Base-by-base conservation (phyloP, 306 rosid species). In the Trifolium subterraneum region DNA sequence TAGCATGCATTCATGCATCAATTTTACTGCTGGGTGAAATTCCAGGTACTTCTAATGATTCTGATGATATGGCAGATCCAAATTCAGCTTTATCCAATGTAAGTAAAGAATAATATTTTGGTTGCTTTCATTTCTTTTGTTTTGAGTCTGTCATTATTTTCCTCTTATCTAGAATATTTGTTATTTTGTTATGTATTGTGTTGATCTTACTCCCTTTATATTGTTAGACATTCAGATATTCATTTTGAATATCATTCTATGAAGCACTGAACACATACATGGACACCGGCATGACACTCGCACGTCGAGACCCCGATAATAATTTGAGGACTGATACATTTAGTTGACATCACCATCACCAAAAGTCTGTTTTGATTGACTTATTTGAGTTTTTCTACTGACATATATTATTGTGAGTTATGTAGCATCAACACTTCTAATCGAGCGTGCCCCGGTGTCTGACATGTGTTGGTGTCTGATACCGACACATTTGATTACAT, bases 71-170 rank as follows among this genome's bases (percentile, higher is more conserved):
- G 73, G n/a, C 8, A 13, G 74, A n/a, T 31, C 74, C 81, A 13
- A 6, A 14, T 65, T 41, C 68, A 29, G 33, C 33, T 15, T 51
- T 72, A 42, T 68, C 77, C 38, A 56, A 18, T 55, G 93, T 90
- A 78, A 83, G 90, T 84, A 58, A 62, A 36, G 8, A 6, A 44
- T 5, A 70, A 39, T 70, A 12, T 69, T 25, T 70, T 61, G 1
- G 61, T 10, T 61, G 5, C 47, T 48, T 73, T 72, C 71, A 10
- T n/a, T 63, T 11, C 25, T 12, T 52, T 73, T 12, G 11, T 33
- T 3, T 18, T 51, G 11, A n/a, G 22, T 7, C 11, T 0, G 3
- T 16, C 41, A 22, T 58, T 77, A 23, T 58, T 29, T 18, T 4
- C 4, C 55, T 1, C 12, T 22, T 54, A 39, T 62, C 3, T 38